A percentile compares a stretch with the other conserved stretches of the same genome.
Conservation (phyloP, 768 basidiomycete species). For the Pisolithus albus region DNA sequence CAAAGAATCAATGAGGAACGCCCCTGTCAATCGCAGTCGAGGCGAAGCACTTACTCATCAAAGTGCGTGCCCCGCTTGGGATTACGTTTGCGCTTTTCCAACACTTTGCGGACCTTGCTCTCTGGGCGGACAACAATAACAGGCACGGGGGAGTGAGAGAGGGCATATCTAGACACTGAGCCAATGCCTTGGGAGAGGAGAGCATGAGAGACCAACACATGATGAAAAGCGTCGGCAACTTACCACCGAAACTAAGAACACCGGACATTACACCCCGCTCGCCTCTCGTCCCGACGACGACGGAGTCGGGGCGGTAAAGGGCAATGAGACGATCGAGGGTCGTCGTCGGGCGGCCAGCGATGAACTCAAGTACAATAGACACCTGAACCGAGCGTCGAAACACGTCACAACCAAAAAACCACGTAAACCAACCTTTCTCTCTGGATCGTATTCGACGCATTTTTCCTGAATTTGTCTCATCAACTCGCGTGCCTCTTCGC, state of each 20-base stretch:
- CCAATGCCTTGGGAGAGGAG: conserved; percentile 40
- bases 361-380: conserved; percentile 88
- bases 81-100: conserved; percentile 81
- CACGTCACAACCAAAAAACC: neutral
- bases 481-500: conserved; percentile 82
- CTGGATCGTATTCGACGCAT: conserved; percentile 68
- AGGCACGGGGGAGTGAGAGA: conserved; percentile 90
- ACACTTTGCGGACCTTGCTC: conserved; percentile 74
- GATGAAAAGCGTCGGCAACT: conserved; percentile 1
- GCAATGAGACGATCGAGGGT: conserved; percentile 90
- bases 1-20: neutral
- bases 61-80: conserved; percentile 85
- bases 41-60: conserved; percentile 41
- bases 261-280: conserved; percentile 46
- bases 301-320: conserved; percentile 83
- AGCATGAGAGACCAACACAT: neutral
- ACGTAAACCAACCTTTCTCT: conserved; percentile 56
- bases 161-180: conserved; percentile 64
- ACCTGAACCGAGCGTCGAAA: conserved; percentile 39
- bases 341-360: conserved; percentile 84
- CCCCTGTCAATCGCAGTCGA: too few relatives aligned
- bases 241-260: conserved; percentile 39
- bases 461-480: conserved; percentile 77
- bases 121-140: conserved; percentile 94
- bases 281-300: conserved; percentile 90